Base-by-base conservation (phyloP, 768 basidiomycete genomes). In the Cystobasidium tubakii region DNA sequence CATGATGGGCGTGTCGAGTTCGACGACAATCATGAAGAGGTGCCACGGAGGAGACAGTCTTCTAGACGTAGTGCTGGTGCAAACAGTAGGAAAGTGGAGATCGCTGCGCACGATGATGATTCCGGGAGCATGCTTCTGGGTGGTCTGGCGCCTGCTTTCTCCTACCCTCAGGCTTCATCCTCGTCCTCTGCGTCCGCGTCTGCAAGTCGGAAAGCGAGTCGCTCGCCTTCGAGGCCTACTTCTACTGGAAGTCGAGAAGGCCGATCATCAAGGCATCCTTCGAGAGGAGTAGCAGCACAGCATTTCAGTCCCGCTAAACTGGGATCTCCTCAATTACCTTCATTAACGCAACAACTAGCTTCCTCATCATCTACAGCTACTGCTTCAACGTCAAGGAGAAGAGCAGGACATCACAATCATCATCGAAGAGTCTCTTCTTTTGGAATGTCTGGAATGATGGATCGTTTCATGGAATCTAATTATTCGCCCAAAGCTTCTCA, bases 401-500 rank as follows among this genome's bases (percentile, higher is more conserved):
- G 46, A 50, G 46, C 46, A 50, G 46, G 46, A 60, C 57, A 60
- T 15, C 57, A 54, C 53, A n/a, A 60, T 60, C 57, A 60, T 27
- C 57, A 60, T 60, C 17, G 23, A 60, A 60, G 69, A n/a, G 29
- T 55, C 10, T 36, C 69, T 23, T 34, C 33, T 7, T 71, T 60
- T 55, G 69, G 44, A 31, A 55, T 60, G 31, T 34, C 31, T 42
- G 66, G 69, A 21, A 71, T 71, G 53, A 53, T 71, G 34, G 69
- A 71, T 46, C 23, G 69, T 15, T 71, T 71, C 27, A 71, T 71
- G 69, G 69, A 71, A 55, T 34, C 33, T 34, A 31, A n/a, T 34
- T 71, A 53, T 55, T 34, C 33, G 4, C 69, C 69, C 17, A 71
- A 71, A 71, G 69, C 69, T 27, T 46, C 69, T 34, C 55, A 55